These are phyloP conservation scores for Deuterostichococcus epilithicus DNA, from an alignment of 139 green algal species.

Conservation along the genomic window DNA sequence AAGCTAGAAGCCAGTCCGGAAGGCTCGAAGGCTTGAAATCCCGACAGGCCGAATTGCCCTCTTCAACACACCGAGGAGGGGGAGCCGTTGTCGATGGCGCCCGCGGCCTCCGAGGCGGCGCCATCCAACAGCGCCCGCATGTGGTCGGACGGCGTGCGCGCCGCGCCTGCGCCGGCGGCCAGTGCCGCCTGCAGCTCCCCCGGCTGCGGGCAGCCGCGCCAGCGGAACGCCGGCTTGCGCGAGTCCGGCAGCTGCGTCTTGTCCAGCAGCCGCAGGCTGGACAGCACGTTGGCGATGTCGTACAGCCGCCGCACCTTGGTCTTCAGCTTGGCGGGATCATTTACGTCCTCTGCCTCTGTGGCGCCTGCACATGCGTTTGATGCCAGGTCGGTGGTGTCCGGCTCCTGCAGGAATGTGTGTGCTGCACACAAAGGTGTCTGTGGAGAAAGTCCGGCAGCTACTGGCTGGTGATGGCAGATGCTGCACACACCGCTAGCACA, in stretches of 20 bases:
- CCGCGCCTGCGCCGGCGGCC: neutral
- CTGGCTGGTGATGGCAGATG: neutral
- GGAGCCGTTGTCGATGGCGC: neutral
- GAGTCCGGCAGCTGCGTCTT: slow-evolving; percentile 38
- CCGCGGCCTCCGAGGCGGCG: slow-evolving; percentile 1
- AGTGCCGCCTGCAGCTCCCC: slow-evolving; percentile 10
- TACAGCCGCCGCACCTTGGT: slow-evolving; percentile 68
- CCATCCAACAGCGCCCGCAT: neutral
- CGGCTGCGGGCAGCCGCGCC: slow-evolving; percentile 17
- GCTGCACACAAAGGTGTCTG: too few relatives aligned
- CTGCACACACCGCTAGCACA: neutral
- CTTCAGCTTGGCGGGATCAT: slow-evolving; percentile 44
- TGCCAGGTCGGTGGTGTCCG: too few relatives aligned
- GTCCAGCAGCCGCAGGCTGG: slow-evolving; percentile 43
- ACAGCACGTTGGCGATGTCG: slow-evolving; percentile 75
- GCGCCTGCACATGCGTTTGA: neutral
- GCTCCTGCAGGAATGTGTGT: too few relatives aligned
- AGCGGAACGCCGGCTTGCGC: slow-evolving; percentile 47
- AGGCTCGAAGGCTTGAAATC: too few relatives aligned
- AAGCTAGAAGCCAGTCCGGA: too few relatives aligned
- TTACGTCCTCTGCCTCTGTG: neutral
- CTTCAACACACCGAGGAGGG: neutral
- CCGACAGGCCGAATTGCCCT: too few relatives aligned
- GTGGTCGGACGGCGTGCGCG: neutral
- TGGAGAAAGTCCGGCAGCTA: too few relatives aligned